Percentiles rank a stretch among this genome's conserved stretches.
These are phyloP conservation scores for Suillus plorans DNA, from an alignment of 768 basidiomycete genomes.

Conservation along the genomic window DNA sequence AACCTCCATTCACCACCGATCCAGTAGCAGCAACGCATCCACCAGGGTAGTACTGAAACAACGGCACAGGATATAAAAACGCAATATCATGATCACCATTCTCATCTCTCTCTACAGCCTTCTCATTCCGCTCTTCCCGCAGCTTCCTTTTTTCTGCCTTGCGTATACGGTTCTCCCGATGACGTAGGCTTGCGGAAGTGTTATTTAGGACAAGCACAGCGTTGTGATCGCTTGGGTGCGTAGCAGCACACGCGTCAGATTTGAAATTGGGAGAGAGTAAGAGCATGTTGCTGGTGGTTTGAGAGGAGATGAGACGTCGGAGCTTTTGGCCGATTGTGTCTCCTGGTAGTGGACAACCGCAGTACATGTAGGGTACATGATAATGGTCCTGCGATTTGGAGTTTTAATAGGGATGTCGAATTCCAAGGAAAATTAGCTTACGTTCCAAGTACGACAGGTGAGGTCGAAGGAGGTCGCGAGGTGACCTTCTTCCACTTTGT, in stretches of 20 bases:
- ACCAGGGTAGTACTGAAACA: conserved; percentile 26
- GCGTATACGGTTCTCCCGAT: conserved; percentile 20
- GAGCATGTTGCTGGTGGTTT: conserved; percentile 11
- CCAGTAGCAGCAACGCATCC: conserved; percentile 17
- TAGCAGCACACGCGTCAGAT: conserved; percentile 36
- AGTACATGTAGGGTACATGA: conserved; percentile 52
- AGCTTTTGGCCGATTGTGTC: conserved; percentile 47
- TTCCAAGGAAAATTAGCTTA: conserved; percentile 19
- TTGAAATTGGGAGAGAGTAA: conserved; percentile 36
- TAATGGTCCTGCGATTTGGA: conserved; percentile 39
- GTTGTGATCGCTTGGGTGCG: conserved; percentile 57
- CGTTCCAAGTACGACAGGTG: conserved; percentile 50
- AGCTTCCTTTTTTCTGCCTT: conserved; percentile 27
- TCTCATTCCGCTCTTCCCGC: conserved; percentile 27
- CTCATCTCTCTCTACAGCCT: conserved; percentile 7
- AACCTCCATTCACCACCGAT: conserved; percentile 3
- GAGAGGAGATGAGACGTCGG: conserved; percentile 22
- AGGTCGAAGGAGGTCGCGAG: conserved; percentile 47
- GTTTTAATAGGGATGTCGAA: not conserved
- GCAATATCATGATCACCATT: conserved; percentile 27
- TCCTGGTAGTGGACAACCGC: conserved; percentile 55
- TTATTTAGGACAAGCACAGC: conserved; percentile 37
- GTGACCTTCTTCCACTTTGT: conserved; percentile 47
- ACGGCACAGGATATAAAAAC: conserved; percentile 41
- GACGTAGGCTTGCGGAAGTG: conserved; percentile 19